A percentile compares a stretch with the other conserved stretches of the same genome.
phyloP scores from a whole-genome alignment of 352 stramenopile species.

The Phytophthora litchii region DNA sequence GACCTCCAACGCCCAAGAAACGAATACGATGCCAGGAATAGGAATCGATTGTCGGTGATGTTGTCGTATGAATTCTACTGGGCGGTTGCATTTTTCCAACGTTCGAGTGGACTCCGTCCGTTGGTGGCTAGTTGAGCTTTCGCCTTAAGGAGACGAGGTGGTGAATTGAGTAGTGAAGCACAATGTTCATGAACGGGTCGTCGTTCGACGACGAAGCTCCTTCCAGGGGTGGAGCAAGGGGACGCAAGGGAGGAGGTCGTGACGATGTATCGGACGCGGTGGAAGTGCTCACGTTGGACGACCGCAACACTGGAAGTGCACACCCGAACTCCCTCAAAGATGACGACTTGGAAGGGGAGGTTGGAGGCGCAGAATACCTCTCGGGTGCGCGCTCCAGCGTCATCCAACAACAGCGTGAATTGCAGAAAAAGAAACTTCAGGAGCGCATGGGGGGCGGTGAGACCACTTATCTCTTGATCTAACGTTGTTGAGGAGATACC shows the following conservation, averaged over 20 bases:
- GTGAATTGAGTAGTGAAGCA: slow-evolving; percentile 1
- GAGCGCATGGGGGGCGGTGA: slow-evolving; percentile 81
- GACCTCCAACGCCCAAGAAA: not conserved
- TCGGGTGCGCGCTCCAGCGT: slow-evolving; percentile 72
- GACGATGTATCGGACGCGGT: slow-evolving; percentile 64
- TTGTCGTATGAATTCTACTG: not conserved
- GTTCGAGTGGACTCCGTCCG: not conserved
- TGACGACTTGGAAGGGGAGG: slow-evolving; percentile 69
- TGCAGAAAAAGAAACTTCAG: slow-evolving; percentile 90
- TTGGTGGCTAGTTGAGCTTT: slow-evolving; percentile 31
- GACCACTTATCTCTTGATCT: not conserved
- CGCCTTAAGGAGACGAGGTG: slow-evolving; percentile 18
- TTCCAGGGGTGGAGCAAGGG: slow-evolving; percentile 18
- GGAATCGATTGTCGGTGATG: not conserved
- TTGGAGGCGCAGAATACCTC: slow-evolving; percentile 57
- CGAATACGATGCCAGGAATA: slow-evolving; percentile 12
- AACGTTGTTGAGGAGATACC: not conserved
- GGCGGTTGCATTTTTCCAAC: slow-evolving; percentile 23
- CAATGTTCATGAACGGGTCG: slow-evolving; percentile 87
- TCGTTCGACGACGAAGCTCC: slow-evolving; percentile 73
- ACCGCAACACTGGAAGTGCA: slow-evolving; percentile 41
- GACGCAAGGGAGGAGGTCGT: slow-evolving; percentile 25
- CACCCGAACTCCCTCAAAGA: slow-evolving; percentile 84
- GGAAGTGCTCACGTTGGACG: slow-evolving; percentile 66
- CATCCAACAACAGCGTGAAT: slow-evolving; percentile 84